phyloP scores from a whole-genome alignment of 2,329 filamentous ascomycete species.

The Zalaria obscura region DNA sequence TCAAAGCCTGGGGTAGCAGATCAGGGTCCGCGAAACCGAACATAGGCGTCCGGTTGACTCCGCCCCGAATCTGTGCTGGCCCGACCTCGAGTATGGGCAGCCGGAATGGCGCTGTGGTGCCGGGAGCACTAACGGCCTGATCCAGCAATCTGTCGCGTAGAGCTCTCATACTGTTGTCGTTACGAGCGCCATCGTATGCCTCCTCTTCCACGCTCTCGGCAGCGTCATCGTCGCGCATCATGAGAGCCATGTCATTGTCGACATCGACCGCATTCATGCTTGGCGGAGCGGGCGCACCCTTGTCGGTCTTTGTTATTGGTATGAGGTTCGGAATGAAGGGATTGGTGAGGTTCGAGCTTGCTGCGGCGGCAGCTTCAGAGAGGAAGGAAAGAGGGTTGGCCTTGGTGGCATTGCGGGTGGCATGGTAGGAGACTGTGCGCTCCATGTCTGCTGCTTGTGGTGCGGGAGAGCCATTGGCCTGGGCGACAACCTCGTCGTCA shows the following conservation, averaged over 20 bases:
- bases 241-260: constrained; percentile 35
- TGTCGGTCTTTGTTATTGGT: constrained; percentile 31
- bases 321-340: constrained; percentile 33
- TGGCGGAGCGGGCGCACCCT: constrained; percentile 31
- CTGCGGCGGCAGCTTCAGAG: constrained; percentile 28
- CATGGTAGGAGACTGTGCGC: constrained; percentile 43
- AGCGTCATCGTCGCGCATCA: constrained; percentile 18
- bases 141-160: constrained; percentile 18
- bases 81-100: constrained; percentile 20
- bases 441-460: constrained; percentile 38
- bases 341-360: constrained; percentile 17
- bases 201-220: constrained; percentile 4
- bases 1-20: constrained; percentile 2
- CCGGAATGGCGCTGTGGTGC: constrained; percentile 16
- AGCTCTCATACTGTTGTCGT: constrained; percentile 3
- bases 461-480: constrained; percentile 13
- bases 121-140: constrained; percentile 15
- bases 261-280: constrained; percentile 27
- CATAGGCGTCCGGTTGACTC: constrained; percentile 17
- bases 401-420: constrained; percentile 32
- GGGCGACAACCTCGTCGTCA: constrained; percentile 11
- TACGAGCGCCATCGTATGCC: not conserved
- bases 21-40: constrained; percentile 18
- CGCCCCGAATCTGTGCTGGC: constrained; percentile 16
- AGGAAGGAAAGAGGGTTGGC: constrained; percentile 36